Percentiles rank a stretch among this genome's conserved stretches.
These are phyloP conservation scores for Exophiala bonariae DNA, from an alignment of 2,329 filamentous ascomycete species.

Conservation along the genomic window DNA sequence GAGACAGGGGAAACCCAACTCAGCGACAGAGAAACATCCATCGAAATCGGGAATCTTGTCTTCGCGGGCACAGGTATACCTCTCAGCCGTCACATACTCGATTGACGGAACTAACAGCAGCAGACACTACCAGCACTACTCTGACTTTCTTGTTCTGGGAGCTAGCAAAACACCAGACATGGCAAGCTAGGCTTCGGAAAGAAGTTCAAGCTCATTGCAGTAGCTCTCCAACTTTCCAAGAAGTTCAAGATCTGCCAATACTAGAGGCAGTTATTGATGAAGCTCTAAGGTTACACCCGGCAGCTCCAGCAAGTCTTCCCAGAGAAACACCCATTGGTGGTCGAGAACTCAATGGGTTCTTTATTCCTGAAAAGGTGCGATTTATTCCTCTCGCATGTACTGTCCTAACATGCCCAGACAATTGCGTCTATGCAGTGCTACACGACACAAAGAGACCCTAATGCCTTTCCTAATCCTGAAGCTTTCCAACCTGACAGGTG, in stretches of 20 bases:
- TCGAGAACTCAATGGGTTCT: conserved; percentile 7
- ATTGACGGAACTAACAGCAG: not conserved
- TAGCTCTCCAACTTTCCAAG: conserved; percentile 31
- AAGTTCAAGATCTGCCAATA: conserved; percentile 50
- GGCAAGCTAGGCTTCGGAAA: conserved; percentile 25
- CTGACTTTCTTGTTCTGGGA: conserved; percentile 30
- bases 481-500: conserved; percentile 1
- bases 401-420: not conserved
- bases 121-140: conserved; percentile 42
- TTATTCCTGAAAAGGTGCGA: conserved; percentile 6
- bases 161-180: conserved; percentile 25
- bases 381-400: not conserved
- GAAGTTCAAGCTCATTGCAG: conserved; percentile 18
- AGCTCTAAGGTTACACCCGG: conserved; percentile 56
- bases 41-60: conserved; percentile 14
- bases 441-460: not conserved
- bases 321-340: conserved; percentile 8
- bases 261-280: conserved; percentile 61
- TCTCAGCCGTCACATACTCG: too few relatives aligned
- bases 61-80: conserved; percentile 17
- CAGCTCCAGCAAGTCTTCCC: conserved; percentile 13
- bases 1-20: conserved; percentile 5
- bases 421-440: conserved; percentile 7
- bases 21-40: conserved; percentile 5
- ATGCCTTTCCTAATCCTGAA: not conserved